A percentile compares a stretch with the other conserved stretches of the same genome.
Conservation (phyloP, 1,139 yeast species). For the Nakaseomyces kungkrabaensis region DNA sequence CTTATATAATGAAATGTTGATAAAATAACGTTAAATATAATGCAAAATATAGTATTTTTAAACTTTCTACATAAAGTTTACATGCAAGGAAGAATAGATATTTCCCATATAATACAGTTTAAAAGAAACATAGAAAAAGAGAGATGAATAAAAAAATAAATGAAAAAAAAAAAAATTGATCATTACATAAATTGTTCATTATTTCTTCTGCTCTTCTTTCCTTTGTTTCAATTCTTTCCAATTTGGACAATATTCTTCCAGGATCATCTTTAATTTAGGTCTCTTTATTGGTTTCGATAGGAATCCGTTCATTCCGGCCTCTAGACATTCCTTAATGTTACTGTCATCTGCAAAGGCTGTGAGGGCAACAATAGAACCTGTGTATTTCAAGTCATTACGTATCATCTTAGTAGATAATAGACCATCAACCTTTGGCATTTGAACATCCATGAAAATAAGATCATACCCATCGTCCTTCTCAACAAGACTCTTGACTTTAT, state of each 20-base stretch:
- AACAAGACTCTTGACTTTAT: conserved; percentile 44
- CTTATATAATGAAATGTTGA: too few relatives aligned
- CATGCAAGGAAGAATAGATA: too few relatives aligned
- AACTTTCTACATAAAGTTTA: too few relatives aligned
- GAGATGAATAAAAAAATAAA: not conserved
- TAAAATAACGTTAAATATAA: too few relatives aligned
- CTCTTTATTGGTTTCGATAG: conserved; percentile 80
- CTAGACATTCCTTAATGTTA: conserved; percentile 66
- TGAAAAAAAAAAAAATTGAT: not conserved
- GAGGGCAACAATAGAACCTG: conserved; percentile 77
- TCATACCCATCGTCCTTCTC: conserved; percentile 39
- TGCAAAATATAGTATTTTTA: too few relatives aligned
- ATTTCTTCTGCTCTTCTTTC: not conserved
- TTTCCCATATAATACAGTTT: too few relatives aligned
- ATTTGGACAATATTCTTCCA: conserved; percentile 28
- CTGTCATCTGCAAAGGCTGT: conserved; percentile 92
- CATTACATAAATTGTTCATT: not conserved
- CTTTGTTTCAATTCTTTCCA: conserved; percentile 4
- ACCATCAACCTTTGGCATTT: conserved; percentile 92
- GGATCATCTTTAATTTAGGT: conserved; percentile 44
- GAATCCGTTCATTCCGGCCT: conserved; percentile 81
- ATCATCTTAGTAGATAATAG: conserved; percentile 69
- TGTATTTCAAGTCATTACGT: conserved; percentile 52
- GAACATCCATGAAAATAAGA: conserved; percentile 88
- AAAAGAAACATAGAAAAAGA: too few relatives aligned